These are phyloP conservation scores for Coelastrella sp. DNA, from an alignment of 139 green algal genomes.

Conservation along the genomic window DNA sequence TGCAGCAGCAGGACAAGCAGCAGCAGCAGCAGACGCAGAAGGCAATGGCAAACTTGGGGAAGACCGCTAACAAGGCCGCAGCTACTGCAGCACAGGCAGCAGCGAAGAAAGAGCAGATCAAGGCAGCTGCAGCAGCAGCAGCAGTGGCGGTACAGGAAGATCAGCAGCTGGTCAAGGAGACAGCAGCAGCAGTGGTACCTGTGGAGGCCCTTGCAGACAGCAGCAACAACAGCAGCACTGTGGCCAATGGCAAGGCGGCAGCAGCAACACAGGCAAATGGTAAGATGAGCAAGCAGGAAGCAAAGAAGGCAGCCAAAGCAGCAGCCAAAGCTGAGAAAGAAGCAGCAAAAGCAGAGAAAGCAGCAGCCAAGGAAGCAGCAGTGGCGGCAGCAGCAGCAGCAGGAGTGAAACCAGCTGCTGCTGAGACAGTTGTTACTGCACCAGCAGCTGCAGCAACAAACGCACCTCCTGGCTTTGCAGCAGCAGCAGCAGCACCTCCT, in stretches of 20 bases:
- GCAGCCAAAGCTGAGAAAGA: conserved; percentile 13
- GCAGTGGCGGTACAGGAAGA: background rate
- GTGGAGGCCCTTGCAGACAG: background rate
- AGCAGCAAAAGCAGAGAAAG: background rate
- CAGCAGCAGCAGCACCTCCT: background rate
- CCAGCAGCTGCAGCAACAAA: conserved; percentile 3
- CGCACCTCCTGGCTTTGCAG: background rate
- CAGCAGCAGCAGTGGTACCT: background rate
- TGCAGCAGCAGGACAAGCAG: conserved; percentile 37
- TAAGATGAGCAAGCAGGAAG: conserved; percentile 25
- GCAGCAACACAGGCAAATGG: background rate
- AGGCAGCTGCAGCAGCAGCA: background rate
- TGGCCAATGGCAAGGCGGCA: background rate
- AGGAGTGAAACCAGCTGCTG: background rate
- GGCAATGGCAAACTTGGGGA: background rate
- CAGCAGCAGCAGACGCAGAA: conserved; percentile 15
- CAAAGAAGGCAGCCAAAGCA: conserved; percentile 23
- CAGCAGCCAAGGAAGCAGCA: conserved; percentile 10
- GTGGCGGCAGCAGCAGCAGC: background rate
- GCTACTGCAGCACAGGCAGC: background rate
- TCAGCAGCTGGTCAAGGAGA: background rate
- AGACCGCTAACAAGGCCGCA: background rate
- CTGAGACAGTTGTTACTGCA: background rate
- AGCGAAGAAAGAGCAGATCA: background rate
- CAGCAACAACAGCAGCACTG: background rate